Conservation (phyloP, 225 moss, liverwort and hornwort species). For the Sphagnum contortum region DNA sequence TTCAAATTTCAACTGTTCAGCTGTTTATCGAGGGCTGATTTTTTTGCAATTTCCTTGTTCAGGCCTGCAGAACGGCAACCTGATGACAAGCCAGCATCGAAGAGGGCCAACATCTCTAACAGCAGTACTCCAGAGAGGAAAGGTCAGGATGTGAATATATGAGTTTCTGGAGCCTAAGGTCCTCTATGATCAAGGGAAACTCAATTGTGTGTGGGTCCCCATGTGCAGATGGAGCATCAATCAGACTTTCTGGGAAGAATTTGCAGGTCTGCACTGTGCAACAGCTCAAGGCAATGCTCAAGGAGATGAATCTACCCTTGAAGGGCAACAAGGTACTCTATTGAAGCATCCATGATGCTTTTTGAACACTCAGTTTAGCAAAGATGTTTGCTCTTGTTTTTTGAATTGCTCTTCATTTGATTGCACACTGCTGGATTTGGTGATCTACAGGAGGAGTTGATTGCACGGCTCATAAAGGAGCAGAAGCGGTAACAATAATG, state of each 20-base stretch:
- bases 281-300: conserved; percentile 80
- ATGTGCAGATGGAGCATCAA: conserved; percentile 51
- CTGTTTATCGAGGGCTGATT: too few species aligned
- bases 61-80: conserved; percentile 79
- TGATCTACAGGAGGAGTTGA: conserved; percentile 69
- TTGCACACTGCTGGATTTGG: not conserved
- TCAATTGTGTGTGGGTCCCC: too few species aligned
- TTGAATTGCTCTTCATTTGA: not conserved
- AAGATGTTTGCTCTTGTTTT: not conserved
- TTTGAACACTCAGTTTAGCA: not conserved
- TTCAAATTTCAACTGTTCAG: too few species aligned
- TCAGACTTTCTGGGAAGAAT: conserved; percentile 63
- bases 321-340: conserved; percentile 86
- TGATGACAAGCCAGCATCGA: conserved; percentile 76
- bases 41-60: conserved; percentile 7
- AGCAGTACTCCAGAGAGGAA: conserved; percentile 39
- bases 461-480: conserved; percentile 58
- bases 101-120: conserved; percentile 61
- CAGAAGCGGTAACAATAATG: conserved; percentile 17
- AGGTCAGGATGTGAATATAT: conserved; percentile 7
- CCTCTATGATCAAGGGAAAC: too few species aligned
- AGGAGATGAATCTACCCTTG: conserved; percentile 87
- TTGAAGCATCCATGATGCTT: not conserved
- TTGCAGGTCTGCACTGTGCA: conserved; percentile 75
- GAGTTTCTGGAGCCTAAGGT: too few species aligned